phyloP scores from a whole-genome alignment of 2,329 filamentous ascomycete genomes.

The Hypoxylon rubiginosum region DNA sequence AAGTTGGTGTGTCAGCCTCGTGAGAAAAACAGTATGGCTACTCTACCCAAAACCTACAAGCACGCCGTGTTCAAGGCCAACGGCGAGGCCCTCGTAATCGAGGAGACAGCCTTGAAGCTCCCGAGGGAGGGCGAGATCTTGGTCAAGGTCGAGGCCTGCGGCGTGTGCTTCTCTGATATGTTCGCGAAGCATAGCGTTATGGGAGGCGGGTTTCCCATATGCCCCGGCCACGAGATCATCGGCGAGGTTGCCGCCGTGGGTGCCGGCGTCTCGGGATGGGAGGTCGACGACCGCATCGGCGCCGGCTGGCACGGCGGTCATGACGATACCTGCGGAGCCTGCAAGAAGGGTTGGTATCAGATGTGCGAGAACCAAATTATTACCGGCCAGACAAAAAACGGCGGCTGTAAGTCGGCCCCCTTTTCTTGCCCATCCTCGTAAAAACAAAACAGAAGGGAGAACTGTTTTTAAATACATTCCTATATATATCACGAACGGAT shows the following conservation, averaged over 20 bases:
- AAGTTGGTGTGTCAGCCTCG: not conserved
- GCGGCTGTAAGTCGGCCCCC: constrained; percentile 61
- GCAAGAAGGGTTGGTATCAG: constrained; percentile 67
- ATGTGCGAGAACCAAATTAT: constrained; percentile 70
- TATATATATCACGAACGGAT: too few species aligned
- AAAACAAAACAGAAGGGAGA: not conserved
- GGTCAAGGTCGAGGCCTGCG: constrained; percentile 72
- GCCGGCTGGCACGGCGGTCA: constrained; percentile 68
- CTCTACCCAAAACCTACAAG: constrained; percentile 22
- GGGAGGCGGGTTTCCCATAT: constrained; percentile 55
- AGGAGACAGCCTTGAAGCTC: constrained; percentile 64
- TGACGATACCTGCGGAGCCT: constrained; percentile 65
- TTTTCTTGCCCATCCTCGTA: too few species aligned
- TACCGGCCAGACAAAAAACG: constrained; percentile 67
- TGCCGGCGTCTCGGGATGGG: constrained; percentile 65
- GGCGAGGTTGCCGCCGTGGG: constrained; percentile 69
- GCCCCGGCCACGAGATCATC: constrained; percentile 73
- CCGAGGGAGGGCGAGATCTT: constrained; percentile 66
- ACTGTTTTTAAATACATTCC: not conserved
- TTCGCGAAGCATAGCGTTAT: constrained; percentile 53
- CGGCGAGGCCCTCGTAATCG: constrained; percentile 63
- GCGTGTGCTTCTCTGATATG: constrained; percentile 70
- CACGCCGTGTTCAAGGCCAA: constrained; percentile 9
- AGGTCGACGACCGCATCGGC: constrained; percentile 66
- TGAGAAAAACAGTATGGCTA: constrained; percentile 3